Conservation (phyloP, 306 rosid species). For the Cucumis hystrix region DNA sequence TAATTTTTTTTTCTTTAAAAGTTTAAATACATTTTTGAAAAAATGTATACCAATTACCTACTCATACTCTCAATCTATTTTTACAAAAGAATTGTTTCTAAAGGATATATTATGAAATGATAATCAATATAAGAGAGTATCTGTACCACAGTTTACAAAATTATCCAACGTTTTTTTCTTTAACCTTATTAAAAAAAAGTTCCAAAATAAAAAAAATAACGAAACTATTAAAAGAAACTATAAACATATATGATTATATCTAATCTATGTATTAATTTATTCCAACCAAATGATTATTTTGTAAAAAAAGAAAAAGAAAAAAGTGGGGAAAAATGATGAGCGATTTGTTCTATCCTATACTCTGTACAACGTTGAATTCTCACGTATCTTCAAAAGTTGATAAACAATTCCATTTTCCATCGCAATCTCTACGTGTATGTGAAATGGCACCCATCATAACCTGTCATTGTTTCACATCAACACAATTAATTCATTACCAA, state of each 20-base stretch:
- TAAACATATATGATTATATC: neutral
- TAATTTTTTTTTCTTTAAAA: too few species aligned
- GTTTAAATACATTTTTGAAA: too few species aligned
- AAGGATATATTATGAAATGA: too few species aligned
- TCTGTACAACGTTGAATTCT: neutral
- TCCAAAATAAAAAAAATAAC: neutral
- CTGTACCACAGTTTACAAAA: too few species aligned
- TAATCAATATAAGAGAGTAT: too few species aligned
- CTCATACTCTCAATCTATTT: too few species aligned
- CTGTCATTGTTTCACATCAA: neutral
- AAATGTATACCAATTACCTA: too few species aligned
- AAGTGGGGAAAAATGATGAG: neutral
- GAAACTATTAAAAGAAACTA: neutral
- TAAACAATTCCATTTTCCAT: neutral
- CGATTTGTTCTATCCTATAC: neutral
- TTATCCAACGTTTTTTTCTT: neutral
- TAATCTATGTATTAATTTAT: neutral
- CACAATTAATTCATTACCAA: too few species aligned
- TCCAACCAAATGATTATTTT: neutral
- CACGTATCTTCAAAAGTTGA: neutral
- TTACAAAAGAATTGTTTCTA: too few species aligned
- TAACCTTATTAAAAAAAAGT: neutral
- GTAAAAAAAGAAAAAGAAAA: neutral
- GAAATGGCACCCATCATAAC: slow-evolving; percentile 4
- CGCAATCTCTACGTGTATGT: neutral